Base-by-base conservation (phyloP, 768 basidiomycete genomes). In the Chlorophyllum brunneum region DNA sequence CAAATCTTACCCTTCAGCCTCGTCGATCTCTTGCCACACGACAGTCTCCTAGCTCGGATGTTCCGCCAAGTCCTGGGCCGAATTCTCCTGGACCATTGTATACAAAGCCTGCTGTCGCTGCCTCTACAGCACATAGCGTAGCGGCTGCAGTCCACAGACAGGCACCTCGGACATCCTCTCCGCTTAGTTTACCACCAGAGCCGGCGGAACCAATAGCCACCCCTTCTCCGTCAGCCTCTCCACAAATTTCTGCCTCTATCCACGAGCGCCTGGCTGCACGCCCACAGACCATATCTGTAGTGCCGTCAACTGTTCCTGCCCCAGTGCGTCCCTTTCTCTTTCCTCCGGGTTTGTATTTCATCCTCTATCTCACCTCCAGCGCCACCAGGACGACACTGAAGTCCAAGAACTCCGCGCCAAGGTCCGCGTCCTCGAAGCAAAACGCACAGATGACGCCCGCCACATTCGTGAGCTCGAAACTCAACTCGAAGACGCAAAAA, bases 371-470 rank as follows among this genome's bases (percentile, higher is more conserved):
- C 33, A 24, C 43, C n/a, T 10, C 55, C 56, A 59, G 34, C 64
- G 58, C 18, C 53, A 55, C 44, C 66, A 59, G 52, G 81, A 85
- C 56, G 85, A 85, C 51, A 67, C 77, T 47, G 85, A 88, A 61
- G 67, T 82, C 16, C 85, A 95, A 67, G 92, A 95, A 66, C 72
- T 94, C 44, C 82, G 85, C 36, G 86, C 86, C 24, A 92, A 91
- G 66, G 75, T 90, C 24, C 83, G 91, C 20, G 83, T 94, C 4
- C 72, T 97, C 24, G 97, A 99, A 70, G 81, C 81, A 7, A 87
- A 92, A 62, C 86, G 92, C 13, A 78, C 84, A 1, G 94, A 98
- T 48, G 95, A 98, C 62, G 76, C 88, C 0, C 85, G 90, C 15
- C 84, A 83, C 56, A 74, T 98, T 29, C 85, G 88, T 43, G 86